These are phyloP conservation scores for Closterium sp. DNA, from an alignment of 139 green algal genomes.

Conservation along the genomic window DNA sequence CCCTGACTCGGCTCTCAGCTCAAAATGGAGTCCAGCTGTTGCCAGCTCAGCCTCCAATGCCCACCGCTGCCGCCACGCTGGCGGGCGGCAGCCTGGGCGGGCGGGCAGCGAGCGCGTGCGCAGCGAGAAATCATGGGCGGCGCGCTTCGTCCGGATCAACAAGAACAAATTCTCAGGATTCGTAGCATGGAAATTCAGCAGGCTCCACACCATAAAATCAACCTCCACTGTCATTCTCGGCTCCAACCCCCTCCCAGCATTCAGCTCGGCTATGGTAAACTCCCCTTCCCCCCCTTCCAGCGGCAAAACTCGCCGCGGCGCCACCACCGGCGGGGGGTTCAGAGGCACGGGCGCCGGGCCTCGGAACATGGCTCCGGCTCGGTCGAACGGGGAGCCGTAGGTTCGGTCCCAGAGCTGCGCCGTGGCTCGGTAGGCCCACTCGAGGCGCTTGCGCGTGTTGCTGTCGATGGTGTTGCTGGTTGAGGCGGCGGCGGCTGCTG, in stretches of 20 bases:
- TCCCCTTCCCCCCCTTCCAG: background rate
- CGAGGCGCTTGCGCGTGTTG: background rate
- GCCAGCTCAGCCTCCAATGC: slow-evolving; percentile 4
- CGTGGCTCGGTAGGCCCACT: background rate
- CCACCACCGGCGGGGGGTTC: background rate
- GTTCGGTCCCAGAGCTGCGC: slow-evolving; percentile 11
- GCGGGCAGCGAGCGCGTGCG: background rate
- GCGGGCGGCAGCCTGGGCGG: background rate
- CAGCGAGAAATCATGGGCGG: slow-evolving; percentile 1
- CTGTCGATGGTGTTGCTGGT: background rate
- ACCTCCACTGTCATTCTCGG: background rate
- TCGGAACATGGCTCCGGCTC: slow-evolving; percentile 19
- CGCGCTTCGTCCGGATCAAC: background rate
- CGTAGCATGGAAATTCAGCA: background rate
- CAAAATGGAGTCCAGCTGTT: background rate
- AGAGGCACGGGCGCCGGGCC: background rate
- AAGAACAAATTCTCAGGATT: background rate
- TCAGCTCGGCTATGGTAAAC: background rate
- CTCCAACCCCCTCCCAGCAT: background rate
- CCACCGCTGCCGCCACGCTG: slow-evolving; percentile 15
- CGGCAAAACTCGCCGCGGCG: background rate
- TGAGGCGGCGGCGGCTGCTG: background rate
- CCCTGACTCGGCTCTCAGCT: background rate
- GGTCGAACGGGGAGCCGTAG: slow-evolving; percentile 18
- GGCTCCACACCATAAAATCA: slow-evolving; percentile 6